A percentile compares a stretch with the other conserved stretches of the same genome.
Conservation (phyloP, 1,139 yeast species). For the Candida freyschussii region DNA sequence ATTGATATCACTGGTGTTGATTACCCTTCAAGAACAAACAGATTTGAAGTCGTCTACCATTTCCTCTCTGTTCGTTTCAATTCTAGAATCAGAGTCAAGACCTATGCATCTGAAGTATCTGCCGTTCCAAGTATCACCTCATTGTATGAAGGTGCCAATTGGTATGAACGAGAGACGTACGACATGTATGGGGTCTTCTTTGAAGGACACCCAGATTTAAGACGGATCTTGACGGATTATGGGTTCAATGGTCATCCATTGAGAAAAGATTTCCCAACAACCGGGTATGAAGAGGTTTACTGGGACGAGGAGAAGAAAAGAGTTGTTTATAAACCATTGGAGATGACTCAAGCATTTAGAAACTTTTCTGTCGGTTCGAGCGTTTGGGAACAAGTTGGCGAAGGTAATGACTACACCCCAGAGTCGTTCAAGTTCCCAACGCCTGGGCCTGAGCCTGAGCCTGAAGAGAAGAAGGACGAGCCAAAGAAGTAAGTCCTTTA, state of each 20-base stretch:
- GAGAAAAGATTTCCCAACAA: conserved; percentile 89
- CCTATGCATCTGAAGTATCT: conserved; percentile 78
- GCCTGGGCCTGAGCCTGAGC: conserved; percentile 71
- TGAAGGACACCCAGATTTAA: conserved; percentile 84
- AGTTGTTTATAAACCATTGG: conserved; percentile 84
- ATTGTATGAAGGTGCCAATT: conserved; percentile 74
- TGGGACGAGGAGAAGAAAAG: conserved; percentile 90
- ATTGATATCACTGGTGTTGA: conserved; percentile 86
- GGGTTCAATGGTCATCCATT: conserved; percentile 92
- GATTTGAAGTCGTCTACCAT: conserved; percentile 86
- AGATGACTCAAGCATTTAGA: conserved; percentile 88
- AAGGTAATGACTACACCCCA: conserved; percentile 79
- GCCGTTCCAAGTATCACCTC: conserved; percentile 77
- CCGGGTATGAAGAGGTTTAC: conserved; percentile 86
- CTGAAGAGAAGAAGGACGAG: conserved; percentile 31
- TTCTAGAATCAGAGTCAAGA: conserved; percentile 84
- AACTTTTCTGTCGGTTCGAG: conserved; percentile 84
- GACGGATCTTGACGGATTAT: conserved; percentile 88
- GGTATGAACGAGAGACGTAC: conserved; percentile 88
- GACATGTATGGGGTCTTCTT: conserved; percentile 84
- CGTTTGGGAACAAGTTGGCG: conserved; percentile 91
- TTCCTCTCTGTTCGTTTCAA: conserved; percentile 77
- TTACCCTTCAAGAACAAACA: conserved; percentile 76
- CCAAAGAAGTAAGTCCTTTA: conserved; percentile 20
- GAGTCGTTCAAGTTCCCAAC: conserved; percentile 76